phyloP scores from a whole-genome alignment of 2,329 filamentous ascomycete genomes.

The Cucurbitaria berberidis region DNA sequence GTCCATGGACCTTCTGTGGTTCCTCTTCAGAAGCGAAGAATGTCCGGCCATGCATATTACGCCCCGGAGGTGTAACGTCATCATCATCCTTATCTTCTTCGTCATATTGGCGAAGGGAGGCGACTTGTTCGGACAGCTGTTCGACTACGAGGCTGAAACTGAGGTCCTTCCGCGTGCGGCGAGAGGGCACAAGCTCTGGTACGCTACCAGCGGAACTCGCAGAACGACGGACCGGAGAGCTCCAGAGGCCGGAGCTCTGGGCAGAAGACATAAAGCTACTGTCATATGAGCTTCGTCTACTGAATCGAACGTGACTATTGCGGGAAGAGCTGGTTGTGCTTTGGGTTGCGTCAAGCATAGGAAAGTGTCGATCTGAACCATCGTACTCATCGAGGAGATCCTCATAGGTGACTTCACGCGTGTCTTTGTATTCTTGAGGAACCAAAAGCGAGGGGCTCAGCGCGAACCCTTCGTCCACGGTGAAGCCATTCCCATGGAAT shows the following conservation, averaged over 20 bases:
- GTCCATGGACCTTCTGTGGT: conserved; percentile 8
- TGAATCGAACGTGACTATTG: conserved; percentile 59
- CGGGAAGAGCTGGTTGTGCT: conserved; percentile 52
- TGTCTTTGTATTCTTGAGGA: conserved; percentile 44
- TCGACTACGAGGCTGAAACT: conserved; percentile 40
- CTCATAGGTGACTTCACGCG: conserved; percentile 45
- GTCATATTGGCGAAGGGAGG: conserved; percentile 29
- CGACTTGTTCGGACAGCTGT: conserved; percentile 42
- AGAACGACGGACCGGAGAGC: conserved; percentile 43
- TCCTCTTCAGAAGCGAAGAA: conserved; percentile 41
- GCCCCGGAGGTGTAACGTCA: conserved; percentile 39
- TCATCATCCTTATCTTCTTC: conserved; percentile 40
- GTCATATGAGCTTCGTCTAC: conserved; percentile 64
- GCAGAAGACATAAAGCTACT: conserved; percentile 58
- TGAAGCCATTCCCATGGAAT: conserved; percentile 23
- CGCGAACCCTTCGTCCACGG: conserved; percentile 42
- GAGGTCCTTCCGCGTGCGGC: conserved; percentile 38
- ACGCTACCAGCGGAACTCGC: conserved; percentile 48
- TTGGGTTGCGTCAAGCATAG: conserved; percentile 50
- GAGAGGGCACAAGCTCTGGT: conserved; percentile 47
- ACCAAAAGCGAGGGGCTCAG: conserved; percentile 47
- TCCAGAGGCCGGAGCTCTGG: conserved; percentile 42
- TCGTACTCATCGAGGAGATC: conserved; percentile 51
- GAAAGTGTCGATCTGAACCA: conserved; percentile 55
- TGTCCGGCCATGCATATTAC: conserved; percentile 26